Base-by-base conservation (phyloP, 805 yeast species). In the Saturnispora saitoi region DNA sequence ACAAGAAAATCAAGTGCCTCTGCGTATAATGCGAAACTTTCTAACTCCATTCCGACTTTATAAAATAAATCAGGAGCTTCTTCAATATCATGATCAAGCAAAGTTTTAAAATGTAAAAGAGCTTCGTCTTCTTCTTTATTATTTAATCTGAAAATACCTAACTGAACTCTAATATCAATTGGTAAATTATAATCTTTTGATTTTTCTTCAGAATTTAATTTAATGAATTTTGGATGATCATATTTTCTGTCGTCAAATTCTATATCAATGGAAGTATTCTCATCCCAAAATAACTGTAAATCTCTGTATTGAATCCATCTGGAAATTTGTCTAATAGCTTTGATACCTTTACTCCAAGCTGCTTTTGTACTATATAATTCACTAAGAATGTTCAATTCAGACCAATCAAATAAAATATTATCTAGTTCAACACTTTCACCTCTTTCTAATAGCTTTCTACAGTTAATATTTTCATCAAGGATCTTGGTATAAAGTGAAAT, bases 261-360 rank as follows among this genome's bases (percentile, higher is more conserved):
- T 0, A 86, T 68, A 62, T 91, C 98, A 53, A 81, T 81, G 14
- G 67, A 68, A 0, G 51, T 5, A 3, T 58, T 60, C 46, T 77
- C 82, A 53, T 79, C 80, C 91, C 91, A 85, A 70, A 77, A 81
- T 0, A 64, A 62, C 58, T 83, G 86, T 28, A 68, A 68, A 37
- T 72, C 78, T 53, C 99, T 75, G 12, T 70, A 70, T 51, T 83
- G 88, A 14, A 91, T 76, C 93, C 95, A 89, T 52, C 99, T 70
- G 0, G 95, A 78, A 10, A 86, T 83, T 28, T 74, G 68, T 56
- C 84, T 84, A 30, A 88, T 75, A 1, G 80, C 71, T 48, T 73
- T 75, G 15, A 88, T 74, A 1, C 90, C 93, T 10, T 76, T 69
- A 9, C 62, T 62, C 72, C 80, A 84, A 4, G 83, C 79, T 40